phyloP scores from a whole-genome alignment of 257 asterid genomes.

The Capsicum rhomboideum region DNA sequence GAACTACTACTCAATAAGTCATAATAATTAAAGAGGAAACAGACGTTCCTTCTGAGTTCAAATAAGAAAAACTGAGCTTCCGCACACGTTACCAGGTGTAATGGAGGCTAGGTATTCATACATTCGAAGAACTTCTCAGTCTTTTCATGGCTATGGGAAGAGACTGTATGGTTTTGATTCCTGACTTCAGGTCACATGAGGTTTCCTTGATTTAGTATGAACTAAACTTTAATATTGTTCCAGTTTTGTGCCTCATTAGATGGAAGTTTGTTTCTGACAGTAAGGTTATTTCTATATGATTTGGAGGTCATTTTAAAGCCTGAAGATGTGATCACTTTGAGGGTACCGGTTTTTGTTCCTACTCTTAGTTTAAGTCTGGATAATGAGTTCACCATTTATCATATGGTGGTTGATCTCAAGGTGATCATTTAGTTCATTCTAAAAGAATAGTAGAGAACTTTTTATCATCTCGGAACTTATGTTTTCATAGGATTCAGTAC shows the following conservation, averaged over 20 bases:
- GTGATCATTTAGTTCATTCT: not conserved
- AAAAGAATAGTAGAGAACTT: not conserved
- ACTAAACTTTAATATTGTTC: not conserved
- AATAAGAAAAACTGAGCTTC: not conserved
- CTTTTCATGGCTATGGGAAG: not conserved
- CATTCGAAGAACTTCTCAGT: not conserved
- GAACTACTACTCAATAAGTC: not conserved
- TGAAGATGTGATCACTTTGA: not conserved
- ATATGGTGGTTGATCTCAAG: not conserved
- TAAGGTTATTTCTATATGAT: not conserved
- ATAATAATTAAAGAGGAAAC: not conserved
- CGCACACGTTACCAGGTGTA: not conserved
- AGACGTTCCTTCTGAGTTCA: not conserved
- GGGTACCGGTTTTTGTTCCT: not conserved
- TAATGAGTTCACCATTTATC: not conserved
- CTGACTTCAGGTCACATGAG: not conserved
- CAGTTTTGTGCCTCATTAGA: not conserved
- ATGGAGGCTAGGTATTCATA: not conserved
- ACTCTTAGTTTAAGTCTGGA: not conserved
- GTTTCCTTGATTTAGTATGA: not conserved
- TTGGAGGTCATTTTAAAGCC: not conserved
- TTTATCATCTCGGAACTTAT: not conserved
- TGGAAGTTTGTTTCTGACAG: not conserved
- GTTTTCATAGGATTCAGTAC: not conserved
- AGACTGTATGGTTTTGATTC: not conserved